Percentiles rank a stretch among this genome's conserved stretches.
Evolutionary conservation across 768 basidiomycete genomes (phyloP).

Genomic region (Lentinula sp.): DNA sequence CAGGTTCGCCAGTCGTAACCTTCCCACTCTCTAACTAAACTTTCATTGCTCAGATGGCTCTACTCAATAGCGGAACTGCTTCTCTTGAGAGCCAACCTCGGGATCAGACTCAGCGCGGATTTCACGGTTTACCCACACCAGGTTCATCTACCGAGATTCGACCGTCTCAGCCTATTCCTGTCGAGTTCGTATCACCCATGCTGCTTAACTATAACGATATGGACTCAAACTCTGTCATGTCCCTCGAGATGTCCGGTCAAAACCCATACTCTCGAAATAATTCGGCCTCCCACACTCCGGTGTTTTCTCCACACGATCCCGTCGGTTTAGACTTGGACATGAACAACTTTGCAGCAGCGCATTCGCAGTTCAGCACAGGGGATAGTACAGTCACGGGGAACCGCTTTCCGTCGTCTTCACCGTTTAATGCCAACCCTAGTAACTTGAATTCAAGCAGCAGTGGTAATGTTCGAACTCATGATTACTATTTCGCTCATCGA

Average conservation of each 20-base stretch:
- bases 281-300: conserved; percentile 22
- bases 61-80: conserved; percentile 41
- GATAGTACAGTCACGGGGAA: background rate
- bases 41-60: conserved; percentile 47
- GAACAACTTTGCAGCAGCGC: background rate
- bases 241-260: background rate
- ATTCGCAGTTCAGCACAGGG: background rate
- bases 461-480: background rate
- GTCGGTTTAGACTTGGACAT: background rate
- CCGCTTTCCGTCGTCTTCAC: background rate
- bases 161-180: conserved; percentile 49
- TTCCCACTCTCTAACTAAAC: background rate
- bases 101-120: conserved; percentile 17
- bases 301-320: conserved; percentile 16
- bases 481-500: conserved; percentile 25
- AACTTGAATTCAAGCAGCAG: background rate
- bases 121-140: conserved; percentile 58
- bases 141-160: conserved; percentile 64
- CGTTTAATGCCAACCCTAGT: background rate
- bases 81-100: background rate
- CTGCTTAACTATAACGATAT: conserved; percentile 36
- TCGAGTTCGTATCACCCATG: conserved; percentile 60
- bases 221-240: background rate
- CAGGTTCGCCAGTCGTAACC: conserved; percentile 43
- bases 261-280: background rate